Conservation (phyloP, 441 rosid species). For the Erodium chrysanthum region DNA sequence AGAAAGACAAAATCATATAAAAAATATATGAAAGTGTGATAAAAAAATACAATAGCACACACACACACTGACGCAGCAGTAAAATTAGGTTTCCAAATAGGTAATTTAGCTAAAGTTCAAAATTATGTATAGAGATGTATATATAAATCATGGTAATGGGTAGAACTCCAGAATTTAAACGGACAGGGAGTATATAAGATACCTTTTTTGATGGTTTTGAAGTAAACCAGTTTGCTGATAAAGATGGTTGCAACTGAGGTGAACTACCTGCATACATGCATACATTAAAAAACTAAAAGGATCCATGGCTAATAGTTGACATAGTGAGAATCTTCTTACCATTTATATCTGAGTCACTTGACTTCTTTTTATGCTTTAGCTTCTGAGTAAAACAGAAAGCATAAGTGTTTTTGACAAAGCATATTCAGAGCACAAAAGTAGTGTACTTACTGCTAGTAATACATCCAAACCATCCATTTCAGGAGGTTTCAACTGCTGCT, state of each 20-base stretch:
- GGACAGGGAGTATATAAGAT: slow-evolving; percentile 9
- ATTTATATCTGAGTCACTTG: slow-evolving; percentile 34
- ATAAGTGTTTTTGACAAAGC: slow-evolving; percentile 9
- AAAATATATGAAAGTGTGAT: no score
- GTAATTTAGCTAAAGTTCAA: not conserved
- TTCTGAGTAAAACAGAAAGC: slow-evolving; percentile 27
- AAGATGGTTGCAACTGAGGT: slow-evolving; percentile 35
- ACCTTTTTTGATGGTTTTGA: slow-evolving; percentile 82
- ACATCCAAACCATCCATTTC: slow-evolving; percentile 59
- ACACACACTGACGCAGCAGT: not conserved
- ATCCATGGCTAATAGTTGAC: slow-evolving; percentile 7
- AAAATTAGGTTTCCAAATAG: not conserved
- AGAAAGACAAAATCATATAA: no score
- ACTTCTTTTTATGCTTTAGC: slow-evolving; percentile 44
- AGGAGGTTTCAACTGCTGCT: slow-evolving; percentile 50
- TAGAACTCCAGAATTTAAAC: not conserved
- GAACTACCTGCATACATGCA: slow-evolving; percentile 33
- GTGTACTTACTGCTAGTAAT: slow-evolving; percentile 45
- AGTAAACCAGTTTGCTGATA: slow-evolving; percentile 71
- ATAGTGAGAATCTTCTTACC: slow-evolving; percentile 33
- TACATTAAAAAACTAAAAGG: slow-evolving; percentile 10
- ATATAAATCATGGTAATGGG: not conserved
- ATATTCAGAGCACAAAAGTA: slow-evolving; percentile 3
- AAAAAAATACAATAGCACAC: no score
- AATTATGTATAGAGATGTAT: not conserved